phyloP scores from a whole-genome alignment of 768 basidiomycete species.

The Vararia minispora region DNA sequence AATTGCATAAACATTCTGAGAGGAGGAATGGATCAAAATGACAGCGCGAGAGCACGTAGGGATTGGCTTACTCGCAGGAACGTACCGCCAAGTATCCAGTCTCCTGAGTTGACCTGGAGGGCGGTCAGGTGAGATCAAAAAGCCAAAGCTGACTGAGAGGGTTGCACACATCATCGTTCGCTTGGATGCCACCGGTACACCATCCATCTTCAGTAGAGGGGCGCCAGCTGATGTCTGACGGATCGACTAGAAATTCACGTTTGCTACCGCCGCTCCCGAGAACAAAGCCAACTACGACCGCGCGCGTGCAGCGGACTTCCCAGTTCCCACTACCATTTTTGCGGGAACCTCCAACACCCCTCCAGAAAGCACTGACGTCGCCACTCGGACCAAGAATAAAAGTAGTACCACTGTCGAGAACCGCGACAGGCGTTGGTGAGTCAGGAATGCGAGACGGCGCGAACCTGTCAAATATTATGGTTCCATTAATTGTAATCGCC shows the following conservation, averaged over 20 bases:
- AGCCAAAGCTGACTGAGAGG: not conserved
- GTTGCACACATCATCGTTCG: conserved; percentile 33
- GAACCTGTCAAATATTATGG: conserved; percentile 23
- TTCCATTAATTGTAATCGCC: conserved; percentile 32
- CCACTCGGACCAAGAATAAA: conserved; percentile 40
- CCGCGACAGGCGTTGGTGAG: conserved; percentile 34
- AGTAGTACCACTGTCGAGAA: conserved; percentile 56
- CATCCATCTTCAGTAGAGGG: conserved; percentile 29
- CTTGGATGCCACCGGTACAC: conserved; percentile 49
- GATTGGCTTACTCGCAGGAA: conserved; percentile 35
- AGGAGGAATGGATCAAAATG: conserved; percentile 1
- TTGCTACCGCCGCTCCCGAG: conserved; percentile 27
- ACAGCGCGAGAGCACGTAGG: conserved; percentile 8
- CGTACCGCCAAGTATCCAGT: conserved; percentile 52
- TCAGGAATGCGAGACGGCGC: conserved; percentile 34
- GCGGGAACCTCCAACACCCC: conserved; percentile 31
- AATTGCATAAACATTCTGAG: conserved; percentile 43
- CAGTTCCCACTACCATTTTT: conserved; percentile 28
- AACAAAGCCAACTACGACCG: conserved; percentile 32
- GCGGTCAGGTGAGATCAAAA: not conserved
- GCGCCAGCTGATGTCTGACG: conserved; percentile 41
- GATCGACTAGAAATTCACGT: conserved; percentile 35
- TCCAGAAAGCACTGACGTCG: conserved; percentile 45
- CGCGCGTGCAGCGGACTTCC: conserved; percentile 39
- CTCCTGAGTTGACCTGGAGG: conserved; percentile 37